Conservation (phyloP, 1,284 basidiomycete genomes). For the Papiliotrema nemorosa region DNA sequence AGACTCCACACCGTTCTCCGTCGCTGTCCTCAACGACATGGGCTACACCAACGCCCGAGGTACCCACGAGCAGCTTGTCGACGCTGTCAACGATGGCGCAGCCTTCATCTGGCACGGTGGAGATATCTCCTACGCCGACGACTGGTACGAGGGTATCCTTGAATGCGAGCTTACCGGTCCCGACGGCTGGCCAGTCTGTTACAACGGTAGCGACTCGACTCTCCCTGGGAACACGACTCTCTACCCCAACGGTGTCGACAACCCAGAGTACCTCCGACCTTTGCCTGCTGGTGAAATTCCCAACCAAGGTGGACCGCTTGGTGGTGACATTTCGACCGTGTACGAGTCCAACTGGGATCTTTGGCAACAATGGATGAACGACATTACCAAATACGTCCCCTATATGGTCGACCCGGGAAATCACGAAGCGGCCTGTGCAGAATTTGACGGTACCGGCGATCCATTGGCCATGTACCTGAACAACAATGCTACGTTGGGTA, state of each 20-base stretch:
- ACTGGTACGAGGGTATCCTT: slow-evolving; percentile 33
- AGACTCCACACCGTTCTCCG: slow-evolving; percentile 18
- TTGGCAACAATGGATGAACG: slow-evolving; percentile 42
- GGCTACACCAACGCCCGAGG: slow-evolving; percentile 42
- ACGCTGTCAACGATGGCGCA: slow-evolving; percentile 22
- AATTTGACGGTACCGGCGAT: slow-evolving; percentile 27
- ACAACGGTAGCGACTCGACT: slow-evolving; percentile 24
- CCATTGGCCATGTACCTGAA: slow-evolving; percentile 17
- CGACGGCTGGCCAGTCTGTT: slow-evolving; percentile 22
- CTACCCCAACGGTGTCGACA: slow-evolving; percentile 13
- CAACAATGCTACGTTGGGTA: slow-evolving; percentile 12
- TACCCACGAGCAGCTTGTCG: slow-evolving; percentile 28
- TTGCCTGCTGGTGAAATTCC: slow-evolving; percentile 26
- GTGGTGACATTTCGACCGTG: slow-evolving; percentile 26
- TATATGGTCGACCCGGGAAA: slow-evolving; percentile 26
- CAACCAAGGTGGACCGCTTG: slow-evolving; percentile 23
- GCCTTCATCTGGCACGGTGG: slow-evolving; percentile 38
- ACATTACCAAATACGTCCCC: slow-evolving; percentile 33
- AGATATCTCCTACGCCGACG: slow-evolving; percentile 46
- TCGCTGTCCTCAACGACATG: slow-evolving; percentile 44
- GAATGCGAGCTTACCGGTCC: no score
- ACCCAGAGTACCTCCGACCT: slow-evolving; percentile 21
- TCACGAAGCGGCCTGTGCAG: slow-evolving; percentile 21
- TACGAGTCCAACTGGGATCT: slow-evolving; percentile 43
- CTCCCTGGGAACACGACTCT: not conserved